Evolutionary conservation across 2,329 filamentous ascomycete species (phyloP).

Genomic region (Penicillium nordicum): DNA sequence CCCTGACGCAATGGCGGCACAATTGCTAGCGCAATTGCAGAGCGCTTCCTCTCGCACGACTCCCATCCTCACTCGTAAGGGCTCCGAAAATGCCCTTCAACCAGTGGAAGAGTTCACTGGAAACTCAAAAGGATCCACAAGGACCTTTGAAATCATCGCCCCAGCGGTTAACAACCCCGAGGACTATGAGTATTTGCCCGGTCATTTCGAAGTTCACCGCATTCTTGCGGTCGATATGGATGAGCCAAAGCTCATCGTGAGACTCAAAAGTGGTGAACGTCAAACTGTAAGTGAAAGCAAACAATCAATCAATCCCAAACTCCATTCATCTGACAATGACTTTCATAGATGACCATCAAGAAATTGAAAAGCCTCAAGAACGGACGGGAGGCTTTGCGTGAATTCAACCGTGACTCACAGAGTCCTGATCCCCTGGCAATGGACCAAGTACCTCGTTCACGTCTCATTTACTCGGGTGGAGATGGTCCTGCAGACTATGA

Average conservation of each 20-base stretch:
- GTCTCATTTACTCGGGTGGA: neutral
- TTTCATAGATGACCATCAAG: conserved; percentile 26
- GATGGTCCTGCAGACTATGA: conserved; percentile 12
- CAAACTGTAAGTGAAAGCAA: conserved; percentile 30
- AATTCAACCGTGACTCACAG: conserved; percentile 13
- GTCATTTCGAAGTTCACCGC: conserved; percentile 35
- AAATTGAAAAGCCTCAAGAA: conserved; percentile 30
- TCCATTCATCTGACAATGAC: conserved; percentile 6
- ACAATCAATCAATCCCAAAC: conserved; percentile 4
- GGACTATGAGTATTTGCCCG: conserved; percentile 40
- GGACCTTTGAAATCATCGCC: conserved; percentile 28
- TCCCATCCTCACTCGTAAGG: neutral
- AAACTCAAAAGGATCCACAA: neutral
- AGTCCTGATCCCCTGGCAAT: conserved; percentile 8
- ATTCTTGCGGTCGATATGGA: conserved; percentile 30
- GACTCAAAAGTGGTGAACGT: conserved; percentile 36
- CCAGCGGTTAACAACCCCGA: conserved; percentile 30
- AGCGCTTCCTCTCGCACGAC: neutral
- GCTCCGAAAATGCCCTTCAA: neutral
- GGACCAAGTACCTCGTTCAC: neutral
- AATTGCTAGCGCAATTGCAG: conserved; percentile 8
- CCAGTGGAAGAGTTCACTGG: neutral
- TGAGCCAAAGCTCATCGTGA: conserved; percentile 30
- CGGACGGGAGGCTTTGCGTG: conserved; percentile 18
- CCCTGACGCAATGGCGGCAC: conserved; percentile 6